A percentile compares a stretch with the other conserved stretches of the same genome.
phyloP scores from a whole-genome alignment of 108 stramenopile species.

The Fragilaria radians region DNA sequence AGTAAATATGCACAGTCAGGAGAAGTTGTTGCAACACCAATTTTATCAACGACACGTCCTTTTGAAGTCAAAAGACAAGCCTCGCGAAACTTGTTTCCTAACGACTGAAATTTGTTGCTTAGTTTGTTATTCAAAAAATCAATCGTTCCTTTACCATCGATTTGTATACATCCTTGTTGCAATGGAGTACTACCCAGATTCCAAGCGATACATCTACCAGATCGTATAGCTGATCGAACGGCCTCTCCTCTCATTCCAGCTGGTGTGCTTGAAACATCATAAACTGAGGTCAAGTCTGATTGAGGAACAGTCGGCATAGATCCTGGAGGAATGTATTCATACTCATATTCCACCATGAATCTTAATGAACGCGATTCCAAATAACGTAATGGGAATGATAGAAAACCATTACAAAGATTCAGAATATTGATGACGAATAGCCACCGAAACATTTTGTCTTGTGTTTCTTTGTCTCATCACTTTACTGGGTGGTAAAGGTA shows the following conservation, averaged over 20 bases:
- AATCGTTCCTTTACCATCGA: conserved; percentile 47
- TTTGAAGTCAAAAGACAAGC: conserved; percentile 58
- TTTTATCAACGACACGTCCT: conserved; percentile 63
- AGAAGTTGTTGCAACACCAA: conserved; percentile 16
- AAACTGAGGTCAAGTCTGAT: conserved; percentile 32
- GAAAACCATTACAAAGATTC: no score
- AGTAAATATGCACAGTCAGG: conserved; percentile 40
- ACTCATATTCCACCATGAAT: conserved; percentile 4
- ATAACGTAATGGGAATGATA: no score
- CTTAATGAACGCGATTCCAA: background rate
- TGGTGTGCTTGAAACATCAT: conserved; percentile 49
- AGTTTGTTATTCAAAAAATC: conserved; percentile 72
- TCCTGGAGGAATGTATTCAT: conserved; percentile 25
- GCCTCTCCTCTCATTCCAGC: conserved; percentile 78
- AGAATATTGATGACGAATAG: no score
- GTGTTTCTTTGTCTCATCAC: no score
- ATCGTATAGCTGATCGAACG: conserved; percentile 65
- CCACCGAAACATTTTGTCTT: no score
- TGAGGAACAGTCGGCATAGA: background rate
- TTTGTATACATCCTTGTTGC: conserved; percentile 37
- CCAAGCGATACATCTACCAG: conserved; percentile 47
- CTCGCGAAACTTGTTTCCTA: conserved; percentile 21
- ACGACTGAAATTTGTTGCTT: conserved; percentile 27
- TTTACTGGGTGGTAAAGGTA: no score
- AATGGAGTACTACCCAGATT: conserved; percentile 14